These are phyloP conservation scores for Thelonectria blattea DNA, from an alignment of 2,329 filamentous ascomycete genomes.

Conservation along the genomic window DNA sequence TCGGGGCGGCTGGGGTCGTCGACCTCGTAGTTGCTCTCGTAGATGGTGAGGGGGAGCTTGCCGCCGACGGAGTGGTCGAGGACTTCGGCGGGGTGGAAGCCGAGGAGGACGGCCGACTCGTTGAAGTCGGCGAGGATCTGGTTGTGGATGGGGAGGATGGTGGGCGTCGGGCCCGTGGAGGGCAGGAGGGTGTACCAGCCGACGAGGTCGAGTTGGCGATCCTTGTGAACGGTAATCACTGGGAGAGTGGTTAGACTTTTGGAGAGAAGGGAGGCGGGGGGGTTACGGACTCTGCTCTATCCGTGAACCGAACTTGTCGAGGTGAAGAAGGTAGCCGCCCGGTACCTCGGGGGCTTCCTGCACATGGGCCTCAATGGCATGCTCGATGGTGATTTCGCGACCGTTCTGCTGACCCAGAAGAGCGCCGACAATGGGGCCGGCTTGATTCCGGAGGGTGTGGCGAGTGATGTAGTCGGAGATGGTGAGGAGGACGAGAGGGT, in stretches of 20 bases:
- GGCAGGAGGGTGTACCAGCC: slow-evolving; percentile 89
- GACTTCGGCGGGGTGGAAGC: slow-evolving; percentile 76
- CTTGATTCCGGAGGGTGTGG: slow-evolving; percentile 78
- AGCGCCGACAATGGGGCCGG: slow-evolving; percentile 81
- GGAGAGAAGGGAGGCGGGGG: background rate
- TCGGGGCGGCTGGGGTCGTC: slow-evolving; percentile 56
- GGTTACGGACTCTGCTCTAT: slow-evolving; percentile 79
- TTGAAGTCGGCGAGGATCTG: slow-evolving; percentile 78
- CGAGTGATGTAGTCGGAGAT: slow-evolving; percentile 97
- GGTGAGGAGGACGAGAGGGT: slow-evolving; percentile 92
- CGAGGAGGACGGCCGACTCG: slow-evolving; percentile 85
- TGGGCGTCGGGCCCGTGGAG: slow-evolving; percentile 71
- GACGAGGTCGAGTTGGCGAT: slow-evolving; percentile 81
- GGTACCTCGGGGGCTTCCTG: slow-evolving; percentile 51
- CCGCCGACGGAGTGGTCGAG: slow-evolving; percentile 67
- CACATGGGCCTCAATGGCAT: slow-evolving; percentile 84
- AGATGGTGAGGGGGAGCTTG: slow-evolving; percentile 88
- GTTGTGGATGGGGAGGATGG: slow-evolving; percentile 75
- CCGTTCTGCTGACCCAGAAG: slow-evolving; percentile 93
- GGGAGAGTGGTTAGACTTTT: slow-evolving; percentile 4
- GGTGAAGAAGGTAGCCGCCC: slow-evolving; percentile 67
- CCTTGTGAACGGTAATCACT: slow-evolving; percentile 91
- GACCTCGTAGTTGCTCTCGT: slow-evolving; percentile 83
- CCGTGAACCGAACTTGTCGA: slow-evolving; percentile 75
- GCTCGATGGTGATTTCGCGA: slow-evolving; percentile 87